A percentile compares a stretch with the other conserved stretches of the same genome.
Conservation (phyloP, 1,284 basidiomycete species). For the Psilocybe mexicana region DNA sequence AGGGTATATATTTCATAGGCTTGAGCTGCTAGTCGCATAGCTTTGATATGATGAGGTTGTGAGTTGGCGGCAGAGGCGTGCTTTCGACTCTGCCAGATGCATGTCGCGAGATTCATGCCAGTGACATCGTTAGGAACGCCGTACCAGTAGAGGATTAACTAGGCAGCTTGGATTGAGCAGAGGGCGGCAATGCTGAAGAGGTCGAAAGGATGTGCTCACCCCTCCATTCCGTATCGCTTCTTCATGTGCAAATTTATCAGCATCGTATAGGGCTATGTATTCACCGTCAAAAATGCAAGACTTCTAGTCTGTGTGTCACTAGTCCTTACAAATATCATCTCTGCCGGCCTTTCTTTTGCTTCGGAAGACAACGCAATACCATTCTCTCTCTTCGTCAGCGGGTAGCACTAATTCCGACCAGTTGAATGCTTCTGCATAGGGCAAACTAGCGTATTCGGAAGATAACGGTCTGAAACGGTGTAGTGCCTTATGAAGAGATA, state of each 20-base stretch:
- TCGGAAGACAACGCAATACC: conserved; percentile 92
- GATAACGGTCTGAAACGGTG: conserved; percentile 72
- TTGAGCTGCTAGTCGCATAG: conserved; percentile 76
- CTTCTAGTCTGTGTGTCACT: conserved; percentile 15
- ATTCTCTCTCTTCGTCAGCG: conserved; percentile 73
- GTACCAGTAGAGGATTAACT: conserved; percentile 89
- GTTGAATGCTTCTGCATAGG: conserved; percentile 82
- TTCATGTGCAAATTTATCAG: conserved; percentile 85
- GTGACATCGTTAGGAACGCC: conserved; percentile 76
- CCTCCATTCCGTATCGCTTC: conserved; percentile 88
- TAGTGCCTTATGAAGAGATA: conserved; percentile 84
- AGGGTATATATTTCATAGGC: conserved; percentile 82
- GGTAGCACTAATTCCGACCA: conserved; percentile 76
- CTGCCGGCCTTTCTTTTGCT: conserved; percentile 73
- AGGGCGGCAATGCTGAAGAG: too few species aligned
- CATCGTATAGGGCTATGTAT: conserved; percentile 73
- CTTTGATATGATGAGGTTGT: conserved; percentile 77
- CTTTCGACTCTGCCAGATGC: conserved; percentile 88
- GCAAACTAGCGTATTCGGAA: conserved; percentile 58
- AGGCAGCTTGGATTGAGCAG: background rate
- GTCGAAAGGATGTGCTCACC: conserved; percentile 34
- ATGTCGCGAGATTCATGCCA: conserved; percentile 90
- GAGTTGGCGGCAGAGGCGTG: conserved; percentile 81
- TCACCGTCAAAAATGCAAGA: conserved; percentile 12
- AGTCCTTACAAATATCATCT: conserved; percentile 61